Evolutionary conservation across 441 rosid species (phyloP), one percentile per base, ranked within the genome.

Genomic region (Eruca vesicaria): DNA sequence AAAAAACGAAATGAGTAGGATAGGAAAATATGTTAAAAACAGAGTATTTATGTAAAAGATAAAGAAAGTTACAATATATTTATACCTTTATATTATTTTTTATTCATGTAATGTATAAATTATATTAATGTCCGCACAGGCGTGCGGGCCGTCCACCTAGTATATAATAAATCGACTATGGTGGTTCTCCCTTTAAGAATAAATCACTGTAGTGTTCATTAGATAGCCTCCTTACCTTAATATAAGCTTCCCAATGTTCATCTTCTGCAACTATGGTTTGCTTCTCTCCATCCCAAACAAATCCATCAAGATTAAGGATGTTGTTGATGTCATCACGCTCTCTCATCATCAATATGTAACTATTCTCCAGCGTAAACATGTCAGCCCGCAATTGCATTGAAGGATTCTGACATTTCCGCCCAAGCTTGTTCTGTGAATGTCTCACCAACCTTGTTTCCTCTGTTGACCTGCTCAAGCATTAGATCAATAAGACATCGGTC

Each of bases 221-320:
- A 53, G 8, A n/a, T 19, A 66, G 60, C 28, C 32, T 56, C 32
- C 69, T 71, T 70, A 91, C 98, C 90, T 90, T 83, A 45, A 77
- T 62, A 78, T 86, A 87, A 60, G 82, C 80, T 82, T 86, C 92
- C 97, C 95, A 94, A 29, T 63, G 71, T 16, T 83, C 83, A 66
- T 88, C 79, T 56, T 75, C 86, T 31, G 90, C 95, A 55, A 69
- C 73, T 23, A 92, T 70, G 76, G 80, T 87, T 73, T 88, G 86
- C 62, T 65, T 88, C 66, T 80, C 79, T 28, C 71, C 92, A 80
- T 89, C 91, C 97, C 94, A 94, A 57, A 81, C 11, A 63, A 94
- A 79, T 55, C 89, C 92, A 55, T 21, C 35, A 11, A 80, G 81
- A 81, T 69, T 79, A 38, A 90, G 92, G 77, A 94, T 85, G 75